A percentile compares a stretch with the other conserved stretches of the same genome.
These are phyloP conservation scores for Ascochyta fabae DNA, from an alignment of 2,329 filamentous ascomycete genomes.

Conservation along the genomic window DNA sequence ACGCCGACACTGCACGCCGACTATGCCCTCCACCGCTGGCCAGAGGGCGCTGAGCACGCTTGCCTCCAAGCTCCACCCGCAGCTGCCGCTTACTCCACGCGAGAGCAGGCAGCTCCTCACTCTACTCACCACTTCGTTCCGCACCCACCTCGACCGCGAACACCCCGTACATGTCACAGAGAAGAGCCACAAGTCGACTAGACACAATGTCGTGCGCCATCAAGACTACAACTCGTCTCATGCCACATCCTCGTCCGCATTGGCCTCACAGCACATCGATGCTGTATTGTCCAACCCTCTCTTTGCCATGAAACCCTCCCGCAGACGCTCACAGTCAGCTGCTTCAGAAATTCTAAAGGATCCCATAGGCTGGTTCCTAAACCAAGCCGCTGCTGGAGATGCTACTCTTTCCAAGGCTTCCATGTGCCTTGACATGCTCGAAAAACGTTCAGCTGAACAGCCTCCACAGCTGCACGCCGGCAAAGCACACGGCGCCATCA, in stretches of 20 bases:
- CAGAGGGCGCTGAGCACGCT: slow-evolving; percentile 49
- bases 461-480: slow-evolving; percentile 10
- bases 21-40: slow-evolving; percentile 60
- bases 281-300: slow-evolving; percentile 60
- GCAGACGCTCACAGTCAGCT: slow-evolving; percentile 34
- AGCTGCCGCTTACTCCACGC: slow-evolving; percentile 60
- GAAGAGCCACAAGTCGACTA: background rate
- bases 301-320: slow-evolving; percentile 47
- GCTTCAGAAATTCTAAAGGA: slow-evolving; percentile 40
- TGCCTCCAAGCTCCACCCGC: slow-evolving; percentile 60
- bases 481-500: slow-evolving; percentile 24
- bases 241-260: slow-evolving; percentile 42
- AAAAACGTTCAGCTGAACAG: slow-evolving; percentile 17
- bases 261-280: slow-evolving; percentile 56
- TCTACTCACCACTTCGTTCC: slow-evolving; percentile 68
- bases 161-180: slow-evolving; percentile 51
- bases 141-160: slow-evolving; percentile 65
- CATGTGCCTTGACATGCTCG: slow-evolving; percentile 47
- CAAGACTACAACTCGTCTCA: slow-evolving; percentile 15
- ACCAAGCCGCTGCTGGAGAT: slow-evolving; percentile 47
- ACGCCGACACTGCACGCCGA: slow-evolving; percentile 3
- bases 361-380: slow-evolving; percentile 51
- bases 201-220: background rate
- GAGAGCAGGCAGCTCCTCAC: slow-evolving; percentile 66
- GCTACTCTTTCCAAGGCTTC: slow-evolving; percentile 49